A percentile compares a stretch with the other conserved stretches of the same genome.
Conservation (phyloP, 148 eudicot species). For the Camellia granthamiana region DNA sequence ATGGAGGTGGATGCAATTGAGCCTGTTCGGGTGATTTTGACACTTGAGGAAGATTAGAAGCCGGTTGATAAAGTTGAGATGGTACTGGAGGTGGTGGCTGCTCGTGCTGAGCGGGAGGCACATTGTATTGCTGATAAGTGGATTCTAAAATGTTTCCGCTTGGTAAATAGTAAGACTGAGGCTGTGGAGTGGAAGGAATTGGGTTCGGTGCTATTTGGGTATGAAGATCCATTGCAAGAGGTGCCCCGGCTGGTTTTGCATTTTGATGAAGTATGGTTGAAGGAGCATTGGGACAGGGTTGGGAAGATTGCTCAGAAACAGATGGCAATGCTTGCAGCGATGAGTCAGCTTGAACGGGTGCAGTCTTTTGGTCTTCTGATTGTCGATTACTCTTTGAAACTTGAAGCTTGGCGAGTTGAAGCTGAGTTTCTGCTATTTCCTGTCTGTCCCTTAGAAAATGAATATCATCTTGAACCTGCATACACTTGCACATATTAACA, state of each 20-base stretch:
- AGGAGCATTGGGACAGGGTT: conserved; percentile 2
- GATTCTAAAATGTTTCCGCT: neutral
- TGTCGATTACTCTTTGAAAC: neutral
- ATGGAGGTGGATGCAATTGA: no score
- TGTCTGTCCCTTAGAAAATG: conserved; percentile 16
- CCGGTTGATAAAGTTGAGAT: conserved; percentile 12
- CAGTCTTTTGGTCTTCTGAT: conserved; percentile 9
- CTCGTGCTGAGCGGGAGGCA: conserved; percentile 2
- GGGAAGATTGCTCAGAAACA: neutral
- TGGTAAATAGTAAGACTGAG: conserved; percentile 2
- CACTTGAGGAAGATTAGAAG: neutral
- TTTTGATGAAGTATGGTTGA: neutral
- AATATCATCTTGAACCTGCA: conserved; percentile 20
- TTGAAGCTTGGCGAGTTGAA: conserved; percentile 20
- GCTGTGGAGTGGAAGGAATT: neutral
- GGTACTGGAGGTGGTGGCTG: conserved; percentile 5
- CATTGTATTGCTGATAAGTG: conserved; percentile 8
- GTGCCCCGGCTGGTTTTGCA: neutral
- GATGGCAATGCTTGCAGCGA: neutral
- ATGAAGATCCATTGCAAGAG: conserved; percentile 1
- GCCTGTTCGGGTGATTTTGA: no score
- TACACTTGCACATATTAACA: neutral
- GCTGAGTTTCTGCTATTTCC: conserved; percentile 20
- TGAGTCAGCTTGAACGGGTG: conserved; percentile 9
- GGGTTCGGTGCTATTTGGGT: neutral